A percentile compares a stretch with the other conserved stretches of the same genome.
Conservation (phyloP, 2,329 filamentous ascomycete species). For the Aspergillus persii region DNA sequence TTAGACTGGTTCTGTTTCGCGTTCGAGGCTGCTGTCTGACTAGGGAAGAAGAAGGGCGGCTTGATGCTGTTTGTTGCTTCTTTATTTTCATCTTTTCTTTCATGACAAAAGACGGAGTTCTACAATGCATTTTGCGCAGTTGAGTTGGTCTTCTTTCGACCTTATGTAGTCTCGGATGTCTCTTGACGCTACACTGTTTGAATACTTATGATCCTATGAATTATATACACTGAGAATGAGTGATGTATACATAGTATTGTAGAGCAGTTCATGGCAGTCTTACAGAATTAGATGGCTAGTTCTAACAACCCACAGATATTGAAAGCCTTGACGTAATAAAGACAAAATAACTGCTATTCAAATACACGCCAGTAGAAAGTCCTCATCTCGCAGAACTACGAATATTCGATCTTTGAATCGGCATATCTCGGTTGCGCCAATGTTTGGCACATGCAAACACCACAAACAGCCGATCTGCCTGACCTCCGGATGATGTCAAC, state of each 20-base stretch:
- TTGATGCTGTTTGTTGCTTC: slow-evolving; percentile 16
- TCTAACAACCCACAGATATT: neutral
- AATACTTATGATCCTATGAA: slow-evolving; percentile 22
- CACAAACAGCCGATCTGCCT: slow-evolving; percentile 29
- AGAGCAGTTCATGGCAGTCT: neutral
- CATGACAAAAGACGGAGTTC: slow-evolving; percentile 20
- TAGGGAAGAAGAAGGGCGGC: slow-evolving; percentile 6
- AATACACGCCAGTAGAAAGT: too few relatives aligned
- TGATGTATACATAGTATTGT: neutral
- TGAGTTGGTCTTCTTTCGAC: slow-evolving; percentile 5
- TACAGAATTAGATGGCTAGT: neutral
- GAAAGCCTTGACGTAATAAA: neutral
- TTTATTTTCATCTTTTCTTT: slow-evolving; percentile 3
- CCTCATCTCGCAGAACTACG: neutral
- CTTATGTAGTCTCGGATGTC: slow-evolving; percentile 18
- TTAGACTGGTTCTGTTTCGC: neutral
- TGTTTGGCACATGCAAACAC: slow-evolving; percentile 30
- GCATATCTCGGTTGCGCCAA: slow-evolving; percentile 10
- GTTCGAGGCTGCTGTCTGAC: slow-evolving; percentile 2
- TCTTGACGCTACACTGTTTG: slow-evolving; percentile 20
- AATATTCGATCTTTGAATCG: slow-evolving; percentile 8
- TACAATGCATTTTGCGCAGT: slow-evolving; percentile 19
- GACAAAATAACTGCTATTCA: too few relatives aligned
- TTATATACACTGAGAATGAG: slow-evolving; percentile 5
- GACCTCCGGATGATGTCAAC: slow-evolving; percentile 40